Base-by-base conservation (phyloP, 495 filamentous ascomycete species). In the Penicillium pulvis region DNA sequence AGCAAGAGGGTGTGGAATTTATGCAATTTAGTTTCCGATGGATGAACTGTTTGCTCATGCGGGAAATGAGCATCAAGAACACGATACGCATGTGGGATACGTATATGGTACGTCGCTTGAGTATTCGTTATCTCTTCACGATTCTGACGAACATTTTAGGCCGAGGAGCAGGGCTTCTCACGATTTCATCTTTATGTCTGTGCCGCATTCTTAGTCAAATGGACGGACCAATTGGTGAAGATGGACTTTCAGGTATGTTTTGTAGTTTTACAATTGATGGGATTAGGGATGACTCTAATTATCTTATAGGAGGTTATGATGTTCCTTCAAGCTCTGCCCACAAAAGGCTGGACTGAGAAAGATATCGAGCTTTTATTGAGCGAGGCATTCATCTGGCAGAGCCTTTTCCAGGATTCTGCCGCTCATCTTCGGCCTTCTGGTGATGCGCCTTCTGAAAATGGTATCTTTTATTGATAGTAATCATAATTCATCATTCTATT, bases 41-140 rank as follows among this genome's bases (percentile, higher is more conserved):
- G 94, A 98, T 98, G 94, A 98, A 98, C 66, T 98, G 94, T 67
- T 82, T 98, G 58, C 79, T 98, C 62, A 98, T 98, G 94, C 83
- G 94, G 59, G 94, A 98, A 74, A 89, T 98, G 58, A 96, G 87
- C 71, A 91, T 98, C 42, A 90, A 86, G 72, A 97, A 96, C 65
- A 96, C 91, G 1, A 96, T 98, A 62, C 80, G 94, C 60, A 98
- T 98, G 94, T 98, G 94, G 94, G 94, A 98, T 76, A 98, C 94
- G 11, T 98, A 98, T 74, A 85, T 98, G 81, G 92, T 96, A 76
- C 64, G 11, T 59, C 14, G 14, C 20, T 36, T 45, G 35, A 8
- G 43, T 23, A 26, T 44, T 36, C n/a, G 6, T 20, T 31, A 42
- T 60, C 39, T 41, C 39, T 17, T 17, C 17, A 17, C 26, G 41